Percentiles rank a stretch among this genome's conserved stretches.
Evolutionary conservation across 257 asterid genomes (phyloP).

Genomic region (Plantago elongata): DNA sequence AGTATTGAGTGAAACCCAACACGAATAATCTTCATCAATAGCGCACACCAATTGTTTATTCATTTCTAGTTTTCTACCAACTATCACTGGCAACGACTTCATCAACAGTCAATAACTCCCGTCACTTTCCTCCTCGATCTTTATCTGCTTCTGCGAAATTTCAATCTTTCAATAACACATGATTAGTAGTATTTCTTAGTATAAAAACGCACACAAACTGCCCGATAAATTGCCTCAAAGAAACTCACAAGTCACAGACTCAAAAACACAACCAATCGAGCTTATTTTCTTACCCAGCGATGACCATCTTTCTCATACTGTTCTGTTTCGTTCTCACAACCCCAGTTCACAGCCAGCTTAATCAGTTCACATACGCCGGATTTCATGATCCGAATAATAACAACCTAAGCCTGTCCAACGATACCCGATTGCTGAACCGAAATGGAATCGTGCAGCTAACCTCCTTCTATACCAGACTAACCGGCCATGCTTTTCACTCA

Average conservation of each 20-base stretch:
- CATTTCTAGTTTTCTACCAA: too few species aligned
- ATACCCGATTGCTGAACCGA: slow-evolving; percentile 25
- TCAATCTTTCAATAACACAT: background rate
- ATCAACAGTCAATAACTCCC: background rate
- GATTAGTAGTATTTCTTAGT: too few species aligned
- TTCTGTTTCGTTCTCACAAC: slow-evolving; percentile 25
- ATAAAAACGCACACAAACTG: background rate
- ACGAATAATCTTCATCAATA: too few species aligned
- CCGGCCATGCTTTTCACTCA: slow-evolving; percentile 55
- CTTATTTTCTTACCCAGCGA: too few species aligned
- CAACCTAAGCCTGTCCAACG: slow-evolving; percentile 35
- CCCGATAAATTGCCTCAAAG: background rate
- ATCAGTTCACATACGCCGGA: slow-evolving; percentile 37
- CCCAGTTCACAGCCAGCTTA: slow-evolving; percentile 28
- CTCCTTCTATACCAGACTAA: slow-evolving; percentile 34
- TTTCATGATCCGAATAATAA: slow-evolving; percentile 27
- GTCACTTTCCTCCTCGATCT: background rate
- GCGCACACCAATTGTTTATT: too few species aligned
- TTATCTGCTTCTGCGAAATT: background rate
- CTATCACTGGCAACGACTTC: background rate
- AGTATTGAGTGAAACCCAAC: too few species aligned
- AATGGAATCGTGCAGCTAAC: slow-evolving; percentile 47
- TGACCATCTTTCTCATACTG: slow-evolving; percentile 24
- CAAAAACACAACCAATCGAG: slow-evolving; percentile 4
- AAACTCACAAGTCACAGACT: background rate